Conservation (phyloP, 306 rosid species). For the Corylus avellana region DNA sequence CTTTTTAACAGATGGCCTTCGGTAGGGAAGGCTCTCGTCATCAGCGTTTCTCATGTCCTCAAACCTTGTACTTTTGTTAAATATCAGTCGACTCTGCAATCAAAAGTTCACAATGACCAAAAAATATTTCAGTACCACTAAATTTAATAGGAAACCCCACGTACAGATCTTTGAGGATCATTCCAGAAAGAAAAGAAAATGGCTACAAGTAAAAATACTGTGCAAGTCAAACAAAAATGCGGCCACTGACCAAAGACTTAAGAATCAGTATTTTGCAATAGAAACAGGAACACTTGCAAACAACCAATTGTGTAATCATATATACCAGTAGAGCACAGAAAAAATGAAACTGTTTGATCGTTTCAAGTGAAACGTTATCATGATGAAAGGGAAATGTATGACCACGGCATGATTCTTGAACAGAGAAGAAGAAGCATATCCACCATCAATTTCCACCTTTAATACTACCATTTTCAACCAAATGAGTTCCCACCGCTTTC, state of each 20-base stretch:
- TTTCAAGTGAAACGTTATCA: background rate
- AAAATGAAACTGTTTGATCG: background rate
- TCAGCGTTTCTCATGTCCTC: conserved; percentile 86
- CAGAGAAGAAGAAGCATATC: background rate
- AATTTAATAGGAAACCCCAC: background rate
- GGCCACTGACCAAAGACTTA: background rate
- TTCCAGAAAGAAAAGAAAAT: background rate
- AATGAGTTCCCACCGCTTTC: background rate
- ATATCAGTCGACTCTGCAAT: conserved; percentile 92
- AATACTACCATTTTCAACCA: background rate
- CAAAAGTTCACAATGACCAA: conserved; percentile 12
- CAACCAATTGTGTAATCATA: background rate
- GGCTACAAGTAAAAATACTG: background rate
- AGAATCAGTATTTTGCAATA: background rate
- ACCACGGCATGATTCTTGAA: too few species aligned
- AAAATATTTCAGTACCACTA: conserved; percentile 4
- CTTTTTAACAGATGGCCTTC: conserved; percentile 83
- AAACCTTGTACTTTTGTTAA: conserved; percentile 91
- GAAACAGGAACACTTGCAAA: background rate
- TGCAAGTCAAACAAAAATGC: background rate
- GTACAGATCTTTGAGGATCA: background rate
- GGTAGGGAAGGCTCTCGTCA: conserved; percentile 73
- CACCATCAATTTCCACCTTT: background rate
- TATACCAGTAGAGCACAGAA: background rate
- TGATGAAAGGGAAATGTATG: background rate